Base-by-base conservation (phyloP, 2,329 filamentous ascomycete genomes). In the Pseudogymnoascus sp. region DNA sequence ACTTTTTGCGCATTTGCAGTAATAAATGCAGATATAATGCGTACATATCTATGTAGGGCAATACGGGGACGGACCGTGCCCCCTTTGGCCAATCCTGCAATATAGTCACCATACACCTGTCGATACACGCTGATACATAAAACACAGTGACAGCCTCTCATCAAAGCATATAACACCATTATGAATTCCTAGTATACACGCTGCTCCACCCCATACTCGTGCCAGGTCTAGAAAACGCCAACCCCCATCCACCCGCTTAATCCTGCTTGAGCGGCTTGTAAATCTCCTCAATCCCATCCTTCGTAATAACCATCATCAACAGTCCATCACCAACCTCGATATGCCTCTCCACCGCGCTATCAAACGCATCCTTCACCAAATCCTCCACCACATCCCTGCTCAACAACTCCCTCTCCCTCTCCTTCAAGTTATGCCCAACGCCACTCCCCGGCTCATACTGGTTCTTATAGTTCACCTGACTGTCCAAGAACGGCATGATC, bases 391-490 rank as follows among this genome's bases (percentile, higher is more conserved):
- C 85, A 60, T 82, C 77, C 71, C 84, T 81, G 28, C 86, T 80
- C 71, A 97, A 77, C 59, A 90, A 89, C 70, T 86, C 80, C 63
- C 83, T 81, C 73, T 85, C 81, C 68, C 87, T 82, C 75, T 88
- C 83, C 78, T 89, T 78, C 69, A 97, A 78, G 60, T 86, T 87
- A 75, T 96, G 89, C 43, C 93, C 93, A 63, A 84, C 82, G 62
- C 91, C 91, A 69, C 89, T 93, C 53, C 88, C 90, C 9, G 93
- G 91, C 61, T 94, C 82, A 74, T 96, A 96, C 80, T 97, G 93
- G 75, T 99, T 99, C 84, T 97, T 99, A 82, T 93, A 93, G 79
- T 97, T 97, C 80, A 99, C 94, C 78, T 99, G 95, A 75, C 99
- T 99, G 76, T 99, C 94, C 71, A 99, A 78, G 82, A 99, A 99